These are phyloP conservation scores for Diaporthe humulicola DNA, from an alignment of 2,329 filamentous ascomycete genomes.

Conservation along the genomic window DNA sequence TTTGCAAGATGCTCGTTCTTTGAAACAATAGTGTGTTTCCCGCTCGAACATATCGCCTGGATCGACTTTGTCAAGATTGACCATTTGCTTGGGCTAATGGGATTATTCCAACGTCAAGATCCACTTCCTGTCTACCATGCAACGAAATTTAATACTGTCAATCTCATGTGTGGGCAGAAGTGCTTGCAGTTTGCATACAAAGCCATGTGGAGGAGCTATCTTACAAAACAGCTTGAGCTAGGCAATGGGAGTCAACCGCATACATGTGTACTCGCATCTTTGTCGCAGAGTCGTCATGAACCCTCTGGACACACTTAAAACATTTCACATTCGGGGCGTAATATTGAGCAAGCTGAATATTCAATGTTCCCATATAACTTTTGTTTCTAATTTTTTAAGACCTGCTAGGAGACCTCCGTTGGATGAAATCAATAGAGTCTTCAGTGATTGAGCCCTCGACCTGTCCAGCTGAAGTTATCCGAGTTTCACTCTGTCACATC, in stretches of 20 bases:
- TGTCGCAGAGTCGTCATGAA: background rate
- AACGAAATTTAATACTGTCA: background rate
- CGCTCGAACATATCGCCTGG: background rate
- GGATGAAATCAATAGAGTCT: no score
- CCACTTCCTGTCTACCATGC: background rate
- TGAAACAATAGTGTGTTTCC: background rate
- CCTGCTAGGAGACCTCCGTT: no score
- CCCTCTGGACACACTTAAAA: no score
- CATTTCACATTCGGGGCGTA: background rate
- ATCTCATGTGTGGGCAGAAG: background rate
- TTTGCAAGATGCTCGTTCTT: background rate
- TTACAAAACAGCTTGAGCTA: background rate
- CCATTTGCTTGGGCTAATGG: background rate
- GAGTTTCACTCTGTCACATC: constrained; percentile 60
- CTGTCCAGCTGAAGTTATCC: background rate
- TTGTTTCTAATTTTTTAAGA: background rate
- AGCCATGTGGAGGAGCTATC: background rate
- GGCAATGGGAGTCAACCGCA: no score
- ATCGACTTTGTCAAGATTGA: background rate
- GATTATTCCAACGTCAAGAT: background rate
- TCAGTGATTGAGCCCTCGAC: background rate
- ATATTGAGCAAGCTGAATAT: background rate
- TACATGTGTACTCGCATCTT: background rate
- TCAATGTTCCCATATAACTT: background rate
- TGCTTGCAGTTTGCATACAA: background rate